Evolutionary conservation across 139 green algal genomes (phyloP), one percentile per base, ranked within the genome.

Genomic region (Chlamydomonas asymmetrica): DNA sequence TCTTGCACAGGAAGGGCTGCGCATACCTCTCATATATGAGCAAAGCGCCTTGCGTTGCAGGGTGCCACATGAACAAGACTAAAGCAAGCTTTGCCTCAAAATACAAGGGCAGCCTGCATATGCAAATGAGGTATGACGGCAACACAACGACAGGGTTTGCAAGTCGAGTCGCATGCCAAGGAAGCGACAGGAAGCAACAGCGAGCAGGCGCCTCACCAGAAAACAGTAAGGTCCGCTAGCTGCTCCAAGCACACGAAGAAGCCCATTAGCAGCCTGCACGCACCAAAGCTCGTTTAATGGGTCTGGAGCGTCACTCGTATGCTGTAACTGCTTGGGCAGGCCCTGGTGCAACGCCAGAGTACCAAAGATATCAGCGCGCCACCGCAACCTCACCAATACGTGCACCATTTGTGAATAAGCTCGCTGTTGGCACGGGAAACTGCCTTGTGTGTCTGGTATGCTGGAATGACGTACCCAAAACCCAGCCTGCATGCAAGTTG

Each of bases 31-130:
- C 67, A 60, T 81, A 81, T 40, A 81, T 18, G 4, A 67, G 66
- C 18, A 45, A 25, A 10, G 75, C 75, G 1, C 41, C 65, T 13
- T 71, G 66, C 3, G 75, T 76, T 18, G 43, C n/a, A 9, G 75
- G 75, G 61, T 81, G 67, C 75, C 75, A 81, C 25, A 81, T 35
- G 18, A 67, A 66, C 18, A 76, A 59, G 23, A 81, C 57, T n/a
- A 81, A 76, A 32, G 10, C 60, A 6, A 81, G 35, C n/a, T 81
- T 81, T 43, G 75, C 75, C 29, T 75, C 59, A 37, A 73, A 81
- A 59, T 81, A 81, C 0, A 81, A 63, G 20, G 75, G 75, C n/a
- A 81, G 60, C 75, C 74, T 80, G 65, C 5, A 37, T n/a, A 29
- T n/a, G 54, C n/a, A n/a, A n/a, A n/a, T n/a, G n/a, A n/a, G n/a